Conservation (phyloP, 768 basidiomycete species). For the Lactarius sp. region DNA sequence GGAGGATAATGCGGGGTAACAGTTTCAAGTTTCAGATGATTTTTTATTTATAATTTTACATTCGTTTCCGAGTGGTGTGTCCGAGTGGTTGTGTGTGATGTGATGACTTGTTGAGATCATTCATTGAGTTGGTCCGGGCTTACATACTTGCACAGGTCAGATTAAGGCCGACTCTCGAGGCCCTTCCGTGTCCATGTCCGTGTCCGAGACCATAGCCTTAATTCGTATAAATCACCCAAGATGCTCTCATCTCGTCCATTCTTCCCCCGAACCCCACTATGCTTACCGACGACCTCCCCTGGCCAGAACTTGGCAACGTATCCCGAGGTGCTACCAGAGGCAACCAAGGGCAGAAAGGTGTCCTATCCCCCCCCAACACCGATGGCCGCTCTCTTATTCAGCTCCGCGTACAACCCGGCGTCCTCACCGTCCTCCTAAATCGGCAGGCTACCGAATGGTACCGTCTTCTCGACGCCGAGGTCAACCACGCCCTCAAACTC, state of each 20-base stretch:
- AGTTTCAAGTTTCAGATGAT: background rate
- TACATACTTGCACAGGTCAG: background rate
- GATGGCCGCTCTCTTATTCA: conserved; percentile 77
- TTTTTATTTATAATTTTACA: too few relatives aligned
- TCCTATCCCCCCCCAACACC: conserved; percentile 61
- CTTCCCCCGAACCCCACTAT: conserved; percentile 30
- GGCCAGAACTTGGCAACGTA: conserved; percentile 83
- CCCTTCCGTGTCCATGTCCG: background rate
- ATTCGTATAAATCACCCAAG: conserved; percentile 14
- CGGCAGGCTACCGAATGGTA: conserved; percentile 81
- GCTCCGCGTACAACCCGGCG: conserved; percentile 77
- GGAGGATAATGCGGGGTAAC: conserved; percentile 1
- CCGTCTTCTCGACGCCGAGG: conserved; percentile 69
- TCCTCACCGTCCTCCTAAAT: conserved; percentile 70
- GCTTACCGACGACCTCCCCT: conserved; percentile 71
- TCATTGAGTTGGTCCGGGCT: background rate
- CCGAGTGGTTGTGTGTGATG: too few relatives aligned
- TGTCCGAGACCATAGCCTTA: background rate
- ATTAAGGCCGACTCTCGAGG: background rate
- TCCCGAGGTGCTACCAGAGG: conserved; percentile 79
- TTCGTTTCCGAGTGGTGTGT: too few relatives aligned
- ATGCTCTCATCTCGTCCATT: conserved; percentile 8
- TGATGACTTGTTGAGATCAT: background rate
- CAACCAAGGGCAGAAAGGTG: conserved; percentile 84
- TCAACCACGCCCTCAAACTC: conserved; percentile 73